A percentile compares a stretch with the other conserved stretches of the same genome.
These are phyloP conservation scores for Phyllosticta citrichinensis DNA, from an alignment of 2,329 filamentous ascomycete species.

Conservation along the genomic window DNA sequence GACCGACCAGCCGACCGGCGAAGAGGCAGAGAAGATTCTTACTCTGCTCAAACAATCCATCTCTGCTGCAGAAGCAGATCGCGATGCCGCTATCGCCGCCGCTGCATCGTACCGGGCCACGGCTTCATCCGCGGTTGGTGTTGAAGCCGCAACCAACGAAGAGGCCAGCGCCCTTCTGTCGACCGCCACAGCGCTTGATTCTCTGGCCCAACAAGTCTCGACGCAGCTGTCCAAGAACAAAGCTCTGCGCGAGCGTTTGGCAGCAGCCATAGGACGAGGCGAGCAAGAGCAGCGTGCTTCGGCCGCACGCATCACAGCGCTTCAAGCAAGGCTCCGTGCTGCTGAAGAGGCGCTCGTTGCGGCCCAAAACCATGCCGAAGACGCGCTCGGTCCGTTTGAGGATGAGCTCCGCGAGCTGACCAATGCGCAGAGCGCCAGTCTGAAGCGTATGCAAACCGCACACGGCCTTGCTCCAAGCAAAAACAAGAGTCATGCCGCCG, in stretches of 20 bases:
- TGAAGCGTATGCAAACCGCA: slow-evolving; percentile 56
- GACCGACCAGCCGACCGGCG: slow-evolving; percentile 20
- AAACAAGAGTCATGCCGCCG: background rate
- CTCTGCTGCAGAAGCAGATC: slow-evolving; percentile 58
- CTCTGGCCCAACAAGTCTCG: slow-evolving; percentile 68
- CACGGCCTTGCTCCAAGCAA: slow-evolving; percentile 16
- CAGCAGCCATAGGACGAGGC: slow-evolving; percentile 70
- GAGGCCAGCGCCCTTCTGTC: slow-evolving; percentile 57
- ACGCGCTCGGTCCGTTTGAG: slow-evolving; percentile 72
- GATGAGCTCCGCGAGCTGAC: slow-evolving; percentile 69
- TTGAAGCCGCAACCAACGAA: slow-evolving; percentile 45
- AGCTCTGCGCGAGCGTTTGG: slow-evolving; percentile 63
- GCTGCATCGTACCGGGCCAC: slow-evolving; percentile 52
- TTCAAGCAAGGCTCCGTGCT: slow-evolving; percentile 69
- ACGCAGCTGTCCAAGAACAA: slow-evolving; percentile 71
- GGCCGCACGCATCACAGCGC: slow-evolving; percentile 68
- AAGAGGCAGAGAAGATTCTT: slow-evolving; percentile 51
- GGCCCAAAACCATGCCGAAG: slow-evolving; percentile 80
- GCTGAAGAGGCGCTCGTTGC: slow-evolving; percentile 77
- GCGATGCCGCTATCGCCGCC: slow-evolving; percentile 61
- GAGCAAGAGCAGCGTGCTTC: slow-evolving; percentile 75
- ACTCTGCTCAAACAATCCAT: slow-evolving; percentile 59
- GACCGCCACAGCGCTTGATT: slow-evolving; percentile 68
- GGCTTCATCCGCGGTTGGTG: slow-evolving; percentile 26
- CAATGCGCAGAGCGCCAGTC: slow-evolving; percentile 65